Evolutionary conservation across 2,329 filamentous ascomycete genomes (phyloP).

Genomic region (Pseudogymnoascus sp.): DNA sequence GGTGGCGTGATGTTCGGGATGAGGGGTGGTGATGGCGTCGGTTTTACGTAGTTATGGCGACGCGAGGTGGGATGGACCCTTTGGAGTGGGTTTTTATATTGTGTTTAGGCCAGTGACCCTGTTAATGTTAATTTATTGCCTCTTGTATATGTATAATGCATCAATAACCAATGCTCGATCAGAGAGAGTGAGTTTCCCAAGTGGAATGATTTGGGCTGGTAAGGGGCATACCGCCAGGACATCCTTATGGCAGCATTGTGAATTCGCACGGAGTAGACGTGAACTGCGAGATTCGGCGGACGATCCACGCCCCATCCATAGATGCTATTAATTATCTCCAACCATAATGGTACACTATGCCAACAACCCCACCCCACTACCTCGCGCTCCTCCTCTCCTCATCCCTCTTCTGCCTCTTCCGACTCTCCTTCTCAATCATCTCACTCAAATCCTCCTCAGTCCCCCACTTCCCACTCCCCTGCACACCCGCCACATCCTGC

Average conservation of each 20-base stretch:
- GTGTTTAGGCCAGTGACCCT: background rate
- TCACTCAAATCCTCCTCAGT: conserved; percentile 87
- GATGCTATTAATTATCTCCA: conserved; percentile 1
- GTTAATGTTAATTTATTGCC: background rate
- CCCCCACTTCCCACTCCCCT: conserved; percentile 59
- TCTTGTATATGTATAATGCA: too few relatives aligned
- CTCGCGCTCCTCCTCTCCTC: conserved; percentile 52
- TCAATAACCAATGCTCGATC: too few relatives aligned
- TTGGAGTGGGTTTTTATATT: background rate
- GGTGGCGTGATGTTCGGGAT: background rate
- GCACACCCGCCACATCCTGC: conserved; percentile 53
- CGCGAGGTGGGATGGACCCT: background rate
- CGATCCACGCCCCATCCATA: background rate
- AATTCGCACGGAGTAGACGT: background rate
- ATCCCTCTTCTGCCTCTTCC: conserved; percentile 83
- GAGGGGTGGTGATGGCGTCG: conserved; percentile 3
- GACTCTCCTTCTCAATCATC: conserved; percentile 89
- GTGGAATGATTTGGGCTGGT: background rate
- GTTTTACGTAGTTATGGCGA: background rate
- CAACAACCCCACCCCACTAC: background rate
- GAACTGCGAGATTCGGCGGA: background rate
- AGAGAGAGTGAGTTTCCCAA: background rate
- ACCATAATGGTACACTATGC: background rate
- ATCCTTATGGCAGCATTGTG: background rate
- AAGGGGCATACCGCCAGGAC: background rate